Evolutionary conservation across 768 basidiomycete species (phyloP).

Genomic region (Mrakia blollopis): DNA sequence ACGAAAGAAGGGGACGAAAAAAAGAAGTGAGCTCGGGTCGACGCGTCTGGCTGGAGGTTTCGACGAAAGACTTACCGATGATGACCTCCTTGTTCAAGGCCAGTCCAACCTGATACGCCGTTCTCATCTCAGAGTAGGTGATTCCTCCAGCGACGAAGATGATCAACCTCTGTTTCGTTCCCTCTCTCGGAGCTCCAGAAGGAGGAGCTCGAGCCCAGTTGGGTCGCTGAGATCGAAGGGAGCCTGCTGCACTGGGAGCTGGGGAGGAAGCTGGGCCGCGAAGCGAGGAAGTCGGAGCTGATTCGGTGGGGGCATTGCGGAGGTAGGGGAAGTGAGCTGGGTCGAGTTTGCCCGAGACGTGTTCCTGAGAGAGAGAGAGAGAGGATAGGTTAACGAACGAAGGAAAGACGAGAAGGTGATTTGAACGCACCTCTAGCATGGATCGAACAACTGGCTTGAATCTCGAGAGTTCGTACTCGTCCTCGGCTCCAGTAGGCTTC

Average conservation of each 20-base stretch:
- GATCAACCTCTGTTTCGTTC: conserved; percentile 60
- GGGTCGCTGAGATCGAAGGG: conserved; percentile 26
- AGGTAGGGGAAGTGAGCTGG: conserved; percentile 80
- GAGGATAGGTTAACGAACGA: neutral
- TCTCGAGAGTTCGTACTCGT: conserved; percentile 93
- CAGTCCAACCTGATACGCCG: conserved; percentile 72
- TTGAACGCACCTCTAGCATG: conserved; percentile 65
- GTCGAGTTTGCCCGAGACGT: conserved; percentile 71
- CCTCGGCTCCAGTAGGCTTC: conserved; percentile 60
- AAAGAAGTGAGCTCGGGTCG: neutral
- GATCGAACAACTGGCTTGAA: conserved; percentile 77
- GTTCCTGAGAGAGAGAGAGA: conserved; percentile 57
- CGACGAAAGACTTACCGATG: conserved; percentile 57
- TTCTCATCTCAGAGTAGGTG: conserved; percentile 91
- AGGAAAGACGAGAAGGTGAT: neutral
- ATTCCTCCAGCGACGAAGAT: conserved; percentile 92
- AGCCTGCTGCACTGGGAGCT: conserved; percentile 10
- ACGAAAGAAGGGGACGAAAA: neutral
- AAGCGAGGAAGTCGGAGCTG: conserved; percentile 38
- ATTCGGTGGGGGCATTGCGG: conserved; percentile 57
- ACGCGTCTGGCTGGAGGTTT: neutral
- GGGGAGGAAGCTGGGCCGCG: conserved; percentile 3
- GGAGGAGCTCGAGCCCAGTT: conserved; percentile 31
- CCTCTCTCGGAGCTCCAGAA: conserved; percentile 2
- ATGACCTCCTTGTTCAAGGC: conserved; percentile 78